phyloP scores from a whole-genome alignment of 495 filamentous ascomycete species.

The Penicillium dipodomyicola region DNA sequence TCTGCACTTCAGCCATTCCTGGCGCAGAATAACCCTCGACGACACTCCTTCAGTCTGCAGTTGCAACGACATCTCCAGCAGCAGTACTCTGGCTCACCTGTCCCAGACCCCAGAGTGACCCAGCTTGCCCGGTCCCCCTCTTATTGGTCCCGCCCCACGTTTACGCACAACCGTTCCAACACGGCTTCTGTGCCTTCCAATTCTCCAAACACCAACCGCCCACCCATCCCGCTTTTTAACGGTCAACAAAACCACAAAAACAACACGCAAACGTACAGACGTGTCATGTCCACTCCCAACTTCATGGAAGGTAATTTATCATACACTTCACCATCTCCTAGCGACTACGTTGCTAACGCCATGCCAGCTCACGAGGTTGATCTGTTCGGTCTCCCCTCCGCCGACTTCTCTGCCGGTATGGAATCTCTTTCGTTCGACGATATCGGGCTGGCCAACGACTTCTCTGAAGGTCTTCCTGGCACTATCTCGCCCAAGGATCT shows the following conservation, averaged over 20 bases:
- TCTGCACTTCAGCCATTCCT: constrained; percentile 35
- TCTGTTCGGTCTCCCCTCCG: constrained; percentile 36
- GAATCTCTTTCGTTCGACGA: constrained; percentile 21
- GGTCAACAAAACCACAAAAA: constrained; percentile 28
- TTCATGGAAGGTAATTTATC: constrained; percentile 30
- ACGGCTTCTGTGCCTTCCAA: constrained; percentile 38
- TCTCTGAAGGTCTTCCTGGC: constrained; percentile 33
- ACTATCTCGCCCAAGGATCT: constrained; percentile 89
- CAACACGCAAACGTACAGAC: constrained; percentile 23
- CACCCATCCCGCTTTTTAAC: constrained; percentile 54
- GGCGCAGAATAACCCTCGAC: constrained; percentile 36
- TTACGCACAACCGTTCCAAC: constrained; percentile 35
- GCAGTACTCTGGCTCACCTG: constrained; percentile 37
- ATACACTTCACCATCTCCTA: constrained; percentile 1
- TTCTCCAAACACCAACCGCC: constrained; percentile 43
- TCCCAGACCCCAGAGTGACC: constrained; percentile 38
- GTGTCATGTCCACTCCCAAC: constrained; percentile 45
- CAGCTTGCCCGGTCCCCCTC: constrained; percentile 44
- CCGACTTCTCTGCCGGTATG: constrained; percentile 32
- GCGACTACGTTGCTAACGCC: constrained; percentile 11
- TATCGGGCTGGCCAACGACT: constrained; percentile 13
- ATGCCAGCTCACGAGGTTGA: constrained; percentile 22
- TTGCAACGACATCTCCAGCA: constrained; percentile 39
- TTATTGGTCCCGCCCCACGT: constrained; percentile 44
- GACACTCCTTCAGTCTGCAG: constrained; percentile 37